phyloP scores from a whole-genome alignment of 805 yeast genomes.

The Suhomyces emberorum region DNA sequence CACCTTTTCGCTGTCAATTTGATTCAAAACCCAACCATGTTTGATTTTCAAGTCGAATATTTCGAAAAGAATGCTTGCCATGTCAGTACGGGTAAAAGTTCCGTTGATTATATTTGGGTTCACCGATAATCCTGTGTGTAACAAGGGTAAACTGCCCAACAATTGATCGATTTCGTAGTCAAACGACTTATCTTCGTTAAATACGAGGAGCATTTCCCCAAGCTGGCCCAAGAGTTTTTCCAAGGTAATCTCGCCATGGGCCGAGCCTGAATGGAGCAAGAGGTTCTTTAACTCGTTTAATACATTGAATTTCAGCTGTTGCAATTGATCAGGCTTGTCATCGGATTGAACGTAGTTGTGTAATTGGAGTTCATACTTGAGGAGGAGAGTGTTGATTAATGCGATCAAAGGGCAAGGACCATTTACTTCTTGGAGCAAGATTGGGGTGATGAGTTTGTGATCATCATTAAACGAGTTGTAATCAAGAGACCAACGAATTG shows the following conservation, averaged over 20 bases:
- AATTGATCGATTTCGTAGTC: conserved; percentile 38
- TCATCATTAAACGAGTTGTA: conserved; percentile 15
- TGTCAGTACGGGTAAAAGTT: conserved; percentile 47
- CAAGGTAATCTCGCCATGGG: conserved; percentile 20
- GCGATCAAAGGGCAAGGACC: conserved; percentile 91
- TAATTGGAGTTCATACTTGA: conserved; percentile 40
- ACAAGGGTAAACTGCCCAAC: conserved; percentile 54
- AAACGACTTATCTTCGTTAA: conserved; percentile 17
- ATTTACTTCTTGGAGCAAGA: conserved; percentile 72
- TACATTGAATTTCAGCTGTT: conserved; percentile 10
- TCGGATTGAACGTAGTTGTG: conserved; percentile 10
- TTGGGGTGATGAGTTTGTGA: conserved; percentile 43
- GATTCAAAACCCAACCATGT: conserved; percentile 83
- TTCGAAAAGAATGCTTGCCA: conserved; percentile 55
- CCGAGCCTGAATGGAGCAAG: conserved; percentile 10
- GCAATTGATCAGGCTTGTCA: conserved; percentile 1
- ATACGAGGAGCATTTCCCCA: conserved; percentile 41
- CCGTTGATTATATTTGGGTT: conserved; percentile 62
- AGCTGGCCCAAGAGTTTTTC: conserved; percentile 46
- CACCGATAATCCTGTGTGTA: conserved; percentile 69
- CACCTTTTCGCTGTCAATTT: conserved; percentile 16
- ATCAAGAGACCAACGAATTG: conserved; percentile 29
- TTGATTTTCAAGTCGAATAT: conserved; percentile 58
- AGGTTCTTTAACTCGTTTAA: conserved; percentile 16
- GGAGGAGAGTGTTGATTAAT: conserved; percentile 62